Conservation (phyloP, 257 asterid species). For the Ocimum tenuiflorum region DNA sequence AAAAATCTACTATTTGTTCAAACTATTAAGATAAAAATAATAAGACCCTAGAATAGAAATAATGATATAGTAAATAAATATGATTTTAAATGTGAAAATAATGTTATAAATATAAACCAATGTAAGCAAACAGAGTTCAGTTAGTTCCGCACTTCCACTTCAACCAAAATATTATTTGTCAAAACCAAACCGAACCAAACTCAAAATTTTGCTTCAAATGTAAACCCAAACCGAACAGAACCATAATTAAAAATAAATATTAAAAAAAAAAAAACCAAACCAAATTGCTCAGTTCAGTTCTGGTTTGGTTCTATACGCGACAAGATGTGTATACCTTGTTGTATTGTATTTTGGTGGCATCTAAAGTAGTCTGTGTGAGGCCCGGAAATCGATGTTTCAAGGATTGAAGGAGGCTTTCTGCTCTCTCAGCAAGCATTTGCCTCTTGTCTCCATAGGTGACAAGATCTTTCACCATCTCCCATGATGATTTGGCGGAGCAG, state of each 20-base stretch:
- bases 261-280: not conserved
- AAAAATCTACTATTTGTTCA: too few relatives aligned
- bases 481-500: conserved; percentile 63
- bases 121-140: too few relatives aligned
- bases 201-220: too few relatives aligned
- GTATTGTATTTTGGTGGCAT: conserved; percentile 71
- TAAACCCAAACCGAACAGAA: not conserved
- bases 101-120: too few relatives aligned
- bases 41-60: too few relatives aligned
- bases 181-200: too few relatives aligned
- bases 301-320: too few relatives aligned
- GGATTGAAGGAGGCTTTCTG: conserved; percentile 64
- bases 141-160: too few relatives aligned
- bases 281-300: not conserved
- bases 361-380: conserved; percentile 70
- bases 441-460: conserved; percentile 68
- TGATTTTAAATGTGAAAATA: too few relatives aligned
- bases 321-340: conserved; percentile 50
- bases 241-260: not conserved
- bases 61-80: too few relatives aligned
- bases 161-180: too few relatives aligned
- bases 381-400: conserved; percentile 71
- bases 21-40: too few relatives aligned
- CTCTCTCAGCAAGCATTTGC: conserved; percentile 70
- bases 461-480: conserved; percentile 81